phyloP scores from a whole-genome alignment of 2,329 filamentous ascomycete genomes.

The Cercospora sp. region DNA sequence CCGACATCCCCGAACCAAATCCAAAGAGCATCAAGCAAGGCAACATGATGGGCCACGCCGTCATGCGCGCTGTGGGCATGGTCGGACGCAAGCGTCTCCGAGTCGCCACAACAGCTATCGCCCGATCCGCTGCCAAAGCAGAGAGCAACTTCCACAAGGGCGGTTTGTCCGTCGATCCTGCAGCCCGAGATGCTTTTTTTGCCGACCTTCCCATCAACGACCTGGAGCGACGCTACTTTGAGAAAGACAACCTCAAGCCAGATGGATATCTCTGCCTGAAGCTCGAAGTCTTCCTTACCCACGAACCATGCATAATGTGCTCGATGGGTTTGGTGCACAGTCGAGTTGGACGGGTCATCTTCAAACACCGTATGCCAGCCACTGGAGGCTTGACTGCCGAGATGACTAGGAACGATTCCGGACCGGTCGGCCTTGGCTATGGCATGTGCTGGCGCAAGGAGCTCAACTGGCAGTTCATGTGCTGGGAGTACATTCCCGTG shows the following conservation, averaged over 20 bases:
- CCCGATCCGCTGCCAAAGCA: slow-evolving; percentile 35
- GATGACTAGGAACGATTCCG: slow-evolving; percentile 40
- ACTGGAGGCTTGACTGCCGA: slow-evolving; percentile 85
- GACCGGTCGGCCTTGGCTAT: slow-evolving; percentile 50
- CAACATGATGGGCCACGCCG: slow-evolving; percentile 76
- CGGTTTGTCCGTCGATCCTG: slow-evolving; percentile 38
- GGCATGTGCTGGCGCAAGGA: slow-evolving; percentile 68
- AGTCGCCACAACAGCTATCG: slow-evolving; percentile 34
- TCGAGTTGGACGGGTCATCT: slow-evolving; percentile 82
- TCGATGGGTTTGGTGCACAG: slow-evolving; percentile 96
- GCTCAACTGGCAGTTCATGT: slow-evolving; percentile 81
- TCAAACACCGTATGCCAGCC: slow-evolving; percentile 72
- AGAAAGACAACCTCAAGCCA: slow-evolving; percentile 63
- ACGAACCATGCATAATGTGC: slow-evolving; percentile 96
- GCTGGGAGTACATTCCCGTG: slow-evolving; percentile 62
- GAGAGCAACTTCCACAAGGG: slow-evolving; percentile 36
- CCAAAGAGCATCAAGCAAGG: slow-evolving; percentile 46
- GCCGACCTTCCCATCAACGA: slow-evolving; percentile 67
- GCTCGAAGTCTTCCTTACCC: slow-evolving; percentile 88
- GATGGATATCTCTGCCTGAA: slow-evolving; percentile 93
- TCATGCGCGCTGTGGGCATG: slow-evolving; percentile 79
- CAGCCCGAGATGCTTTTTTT: slow-evolving; percentile 57
- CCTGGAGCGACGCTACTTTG: slow-evolving; percentile 64
- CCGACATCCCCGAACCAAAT: slow-evolving; percentile 25
- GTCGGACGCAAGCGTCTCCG: slow-evolving; percentile 61